A percentile compares a stretch with the other conserved stretches of the same genome.
Evolutionary conservation across 2,329 filamentous ascomycete species (phyloP).

Genomic region (Penicillium sp.): DNA sequence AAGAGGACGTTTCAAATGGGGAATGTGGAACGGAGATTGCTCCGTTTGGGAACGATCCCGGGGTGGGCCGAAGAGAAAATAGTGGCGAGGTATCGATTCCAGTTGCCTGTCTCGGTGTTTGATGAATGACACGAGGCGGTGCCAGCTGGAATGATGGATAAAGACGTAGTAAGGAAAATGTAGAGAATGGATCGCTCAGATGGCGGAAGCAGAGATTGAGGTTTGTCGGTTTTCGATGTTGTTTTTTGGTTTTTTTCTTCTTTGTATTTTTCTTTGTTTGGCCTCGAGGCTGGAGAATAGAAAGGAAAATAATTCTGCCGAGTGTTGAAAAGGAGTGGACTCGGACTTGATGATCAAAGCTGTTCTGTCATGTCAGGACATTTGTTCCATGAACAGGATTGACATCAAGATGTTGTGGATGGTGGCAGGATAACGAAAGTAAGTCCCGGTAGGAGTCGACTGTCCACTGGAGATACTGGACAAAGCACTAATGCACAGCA

Average conservation of each 20-base stretch:
- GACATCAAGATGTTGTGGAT: slow-evolving; percentile 3
- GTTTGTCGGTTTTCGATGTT: not conserved
- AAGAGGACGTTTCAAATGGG: slow-evolving; percentile 4
- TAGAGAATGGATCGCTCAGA: slow-evolving; percentile 17
- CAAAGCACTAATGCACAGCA: not conserved
- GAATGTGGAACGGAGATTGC: not conserved
- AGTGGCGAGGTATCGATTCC: slow-evolving; percentile 3
- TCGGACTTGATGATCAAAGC: not conserved
- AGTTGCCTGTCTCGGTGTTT: not conserved
- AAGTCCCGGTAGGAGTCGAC: slow-evolving; percentile 12
- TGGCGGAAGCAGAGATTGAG: not conserved
- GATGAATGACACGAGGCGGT: not conserved
- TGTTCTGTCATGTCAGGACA: not conserved
- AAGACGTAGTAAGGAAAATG: slow-evolving; percentile 8
- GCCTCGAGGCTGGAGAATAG: not conserved
- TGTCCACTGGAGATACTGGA: not conserved
- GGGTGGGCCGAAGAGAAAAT: slow-evolving; percentile 17
- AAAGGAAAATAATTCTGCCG: not conserved
- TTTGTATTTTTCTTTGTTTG: not conserved
- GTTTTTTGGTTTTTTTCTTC: not conserved
- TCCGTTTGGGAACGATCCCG: not conserved
- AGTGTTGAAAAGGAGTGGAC: not conserved
- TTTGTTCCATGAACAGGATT: not conserved
- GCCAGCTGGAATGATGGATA: not conserved
- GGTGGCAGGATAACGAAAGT: slow-evolving; percentile 8